A percentile compares a stretch with the other conserved stretches of the same genome.
Evolutionary conservation across 2,329 filamentous ascomycete genomes (phyloP).

Genomic region (Cladosporium sp.): DNA sequence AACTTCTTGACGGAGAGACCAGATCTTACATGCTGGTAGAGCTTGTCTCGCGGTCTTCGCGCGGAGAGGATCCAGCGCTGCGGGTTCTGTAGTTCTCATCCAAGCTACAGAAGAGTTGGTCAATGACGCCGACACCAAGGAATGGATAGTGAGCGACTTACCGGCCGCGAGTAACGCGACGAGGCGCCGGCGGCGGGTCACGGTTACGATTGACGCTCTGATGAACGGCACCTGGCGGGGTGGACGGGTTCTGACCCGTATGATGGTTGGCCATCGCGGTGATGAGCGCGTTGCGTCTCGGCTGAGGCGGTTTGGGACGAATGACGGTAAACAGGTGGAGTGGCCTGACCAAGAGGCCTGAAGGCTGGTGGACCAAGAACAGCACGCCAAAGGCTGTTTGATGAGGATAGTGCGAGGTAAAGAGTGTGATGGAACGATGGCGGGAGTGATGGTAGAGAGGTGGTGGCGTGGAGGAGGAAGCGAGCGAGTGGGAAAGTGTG

Average conservation of each 20-base stretch:
- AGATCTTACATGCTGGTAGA: not conserved
- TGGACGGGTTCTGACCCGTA: not conserved
- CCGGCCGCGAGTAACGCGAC: not conserved
- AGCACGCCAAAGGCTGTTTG: not conserved
- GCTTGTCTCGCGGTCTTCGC: not conserved
- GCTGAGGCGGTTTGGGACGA: not conserved
- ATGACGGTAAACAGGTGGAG: not conserved
- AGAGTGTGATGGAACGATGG: not conserved
- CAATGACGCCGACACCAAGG: not conserved
- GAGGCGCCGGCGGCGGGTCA: not conserved
- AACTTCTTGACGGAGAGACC: not conserved
- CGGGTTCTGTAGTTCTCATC: not conserved
- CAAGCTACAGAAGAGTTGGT: not conserved
- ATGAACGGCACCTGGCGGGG: not conserved
- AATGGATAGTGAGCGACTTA: not conserved
- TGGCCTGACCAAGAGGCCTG: not conserved
- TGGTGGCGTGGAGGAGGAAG: not conserved
- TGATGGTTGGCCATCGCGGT: not conserved
- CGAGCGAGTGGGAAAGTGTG: not conserved
- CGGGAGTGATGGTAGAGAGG: not conserved
- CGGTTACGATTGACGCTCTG: not conserved
- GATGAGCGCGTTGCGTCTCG: not conserved
- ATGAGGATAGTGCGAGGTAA: not conserved
- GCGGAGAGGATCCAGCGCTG: not conserved
- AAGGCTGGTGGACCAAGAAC: not conserved